Base-by-base conservation (phyloP, 129 eudicot genomes). In the Lactuca saligna region DNA sequence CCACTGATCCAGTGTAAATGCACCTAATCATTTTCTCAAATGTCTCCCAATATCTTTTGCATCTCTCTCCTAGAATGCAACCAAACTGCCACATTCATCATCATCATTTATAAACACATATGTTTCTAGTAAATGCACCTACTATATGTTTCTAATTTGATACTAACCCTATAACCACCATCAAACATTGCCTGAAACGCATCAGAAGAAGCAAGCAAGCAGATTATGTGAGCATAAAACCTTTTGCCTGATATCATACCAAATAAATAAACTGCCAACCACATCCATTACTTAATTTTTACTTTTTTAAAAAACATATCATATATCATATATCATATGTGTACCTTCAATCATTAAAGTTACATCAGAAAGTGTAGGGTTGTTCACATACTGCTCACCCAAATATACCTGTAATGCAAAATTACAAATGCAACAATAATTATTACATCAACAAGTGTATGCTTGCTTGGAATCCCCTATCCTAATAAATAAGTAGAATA, bases 1-100 rank as follows among this genome's bases (percentile, higher is more conserved):
- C 79, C 7, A 85, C 99, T 0, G 99, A 87, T 39, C 99, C 97
- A 3, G 91, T 80, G 83, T 94, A 94, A 65, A 89, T 85, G 76
- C 76, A 89, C 99, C 97, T 94, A 87, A 89, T 89, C 99, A 94
- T 94, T 74, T 85, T 71, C 78, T 94, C 97, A 78, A 94, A 94
- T 57, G 92, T 87, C 58, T 85, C 90, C 97, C 97, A 89, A 66
- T 66, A 66, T 85, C 93, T 59, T 80, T 82, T 32, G 93, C 97
- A 80, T 87, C 97, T 80, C 81, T 90, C 69, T 90, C 99, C 99
- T 89, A 53, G 20, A 20, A 20, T 20, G 20, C 20, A 20, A 20
- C 20, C 20, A 20, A 20, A 20, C 20, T 1, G 1, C 20, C 20
- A 20, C 20, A 20, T 20, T 20, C 20, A 20, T 20, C 20, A 20